phyloP scores from a whole-genome alignment of 352 stramenopile species.

The Phytophthora pluvialis region DNA sequence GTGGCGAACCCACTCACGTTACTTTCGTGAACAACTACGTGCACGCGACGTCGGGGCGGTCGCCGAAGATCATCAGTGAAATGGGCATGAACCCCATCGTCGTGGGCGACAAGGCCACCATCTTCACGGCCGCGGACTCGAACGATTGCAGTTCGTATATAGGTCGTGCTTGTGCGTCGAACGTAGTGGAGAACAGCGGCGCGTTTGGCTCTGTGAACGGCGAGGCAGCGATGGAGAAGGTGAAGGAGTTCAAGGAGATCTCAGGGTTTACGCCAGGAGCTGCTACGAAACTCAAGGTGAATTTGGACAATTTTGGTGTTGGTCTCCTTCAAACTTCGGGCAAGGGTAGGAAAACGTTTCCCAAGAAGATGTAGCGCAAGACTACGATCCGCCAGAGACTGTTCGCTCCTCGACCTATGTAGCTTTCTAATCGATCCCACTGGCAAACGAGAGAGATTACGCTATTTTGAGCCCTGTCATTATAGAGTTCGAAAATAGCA shows the following conservation, averaged over 20 bases:
- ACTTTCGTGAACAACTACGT: slow-evolving; percentile 49
- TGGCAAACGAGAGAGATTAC: too few relatives aligned
- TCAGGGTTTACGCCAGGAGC: slow-evolving; percentile 13
- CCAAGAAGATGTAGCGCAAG: too few relatives aligned
- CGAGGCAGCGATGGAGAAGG: slow-evolving; percentile 2
- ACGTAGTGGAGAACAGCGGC: slow-evolving; percentile 16
- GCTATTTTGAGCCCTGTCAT: too few relatives aligned
- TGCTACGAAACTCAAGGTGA: slow-evolving; percentile 8
- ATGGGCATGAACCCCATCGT: slow-evolving; percentile 22
- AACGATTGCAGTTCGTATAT: slow-evolving; percentile 18
- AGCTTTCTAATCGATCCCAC: too few relatives aligned
- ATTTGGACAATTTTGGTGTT: slow-evolving; percentile 27
- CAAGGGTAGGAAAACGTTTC: too few relatives aligned
- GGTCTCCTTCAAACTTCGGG: too few relatives aligned
- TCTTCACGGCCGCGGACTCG: slow-evolving; percentile 49
- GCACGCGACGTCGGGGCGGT: slow-evolving; percentile 43
- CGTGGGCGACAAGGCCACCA: slow-evolving; percentile 43
- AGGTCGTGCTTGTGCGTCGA: slow-evolving; percentile 14
- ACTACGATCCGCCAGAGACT: too few relatives aligned
- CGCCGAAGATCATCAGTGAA: slow-evolving; percentile 35
- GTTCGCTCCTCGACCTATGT: too few relatives aligned
- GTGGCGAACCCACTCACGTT: slow-evolving; percentile 23
- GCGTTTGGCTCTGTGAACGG: slow-evolving; percentile 23
- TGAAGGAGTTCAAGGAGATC: slow-evolving; percentile 30
- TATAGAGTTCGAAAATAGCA: too few relatives aligned